Evolutionary conservation across 306 rosid species (phyloP).

Genomic region (Vigna radiata): DNA sequence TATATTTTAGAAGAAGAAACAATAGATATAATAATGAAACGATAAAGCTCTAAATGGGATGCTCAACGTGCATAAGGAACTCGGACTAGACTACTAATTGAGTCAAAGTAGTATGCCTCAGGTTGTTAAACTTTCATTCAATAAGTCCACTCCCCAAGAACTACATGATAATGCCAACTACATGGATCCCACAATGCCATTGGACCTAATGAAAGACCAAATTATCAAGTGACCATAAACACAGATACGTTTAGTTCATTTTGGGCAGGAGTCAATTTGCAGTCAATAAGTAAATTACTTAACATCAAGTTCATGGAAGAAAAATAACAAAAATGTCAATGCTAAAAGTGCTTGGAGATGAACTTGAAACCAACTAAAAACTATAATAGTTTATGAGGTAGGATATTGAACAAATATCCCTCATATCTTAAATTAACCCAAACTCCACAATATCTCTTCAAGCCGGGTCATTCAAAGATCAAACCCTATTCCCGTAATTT

Average conservation of each 20-base stretch:
- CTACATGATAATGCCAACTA: too few species aligned
- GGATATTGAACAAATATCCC: not conserved
- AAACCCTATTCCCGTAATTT: constrained; percentile 17
- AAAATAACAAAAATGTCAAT: not conserved
- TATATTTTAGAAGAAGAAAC: constrained; percentile 1
- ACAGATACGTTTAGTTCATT: not conserved
- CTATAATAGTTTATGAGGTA: not conserved
- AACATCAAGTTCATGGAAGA: not conserved
- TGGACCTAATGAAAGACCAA: not conserved
- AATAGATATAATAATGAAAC: not conserved
- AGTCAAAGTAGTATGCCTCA: not conserved
- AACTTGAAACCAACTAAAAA: not conserved
- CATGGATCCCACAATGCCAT: too few species aligned
- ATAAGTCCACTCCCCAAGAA: constrained; percentile 11
- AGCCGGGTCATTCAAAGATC: not conserved
- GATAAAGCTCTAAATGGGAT: constrained; percentile 5
- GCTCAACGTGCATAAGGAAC: not conserved
- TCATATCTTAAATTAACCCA: not conserved
- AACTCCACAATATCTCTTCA: not conserved
- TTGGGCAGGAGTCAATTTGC: not conserved
- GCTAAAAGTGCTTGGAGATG: not conserved
- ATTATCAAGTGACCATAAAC: not conserved
- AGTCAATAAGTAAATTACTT: not conserved
- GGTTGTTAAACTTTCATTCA: not conserved
- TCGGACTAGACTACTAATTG: not conserved